Evolutionary conservation across 208 protist species (phyloP), one percentile per base, ranked within the genome.

Genomic region (Crithidia brevicula): DNA sequence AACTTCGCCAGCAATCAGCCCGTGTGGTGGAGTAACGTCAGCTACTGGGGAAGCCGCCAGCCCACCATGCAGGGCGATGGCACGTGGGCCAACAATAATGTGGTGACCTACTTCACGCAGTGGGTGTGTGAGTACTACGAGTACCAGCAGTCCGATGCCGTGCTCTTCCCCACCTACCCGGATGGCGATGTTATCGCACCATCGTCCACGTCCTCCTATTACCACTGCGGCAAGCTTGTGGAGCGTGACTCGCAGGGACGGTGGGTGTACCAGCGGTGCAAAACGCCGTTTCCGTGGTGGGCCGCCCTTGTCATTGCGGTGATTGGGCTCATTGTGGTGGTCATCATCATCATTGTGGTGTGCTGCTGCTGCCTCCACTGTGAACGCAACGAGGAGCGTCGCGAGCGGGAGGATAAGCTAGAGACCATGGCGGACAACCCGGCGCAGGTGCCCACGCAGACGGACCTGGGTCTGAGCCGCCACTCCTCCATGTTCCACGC

Each of bases 71-170:
- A 20, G 28, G 22, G 4, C 11, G 49, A 49, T 25, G 80, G 80
- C 33, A 43, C 18, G 15, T 92, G 86, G 86, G 46, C 46, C 10
- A 92, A 92, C 69, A 72, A 56, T 5, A 61, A 80, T 22, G 67
- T 78, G 28, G 66, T 73, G 42, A 74, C 75, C n/a, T 49, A 42
- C 51, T 88, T 82, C 65, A 74, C 28, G 28, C 57, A 83, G 62
- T 91, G 77, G 73, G 67, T 92, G 22, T 92, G 86, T 53, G 83
- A 85, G 60, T 77, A 64, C 52, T 92, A 92, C 74, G 69, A 80
- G 45, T 89, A 81, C 68, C 62, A 81, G 5, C n/a, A 46, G 27
- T 73, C 62, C 9, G 86, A 92, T 67, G 38, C 52, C 23, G 36
- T 67, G 40, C 66, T 83, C 72, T 84, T 83, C 56, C 75, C 83